Base-by-base conservation (phyloP, 805 yeast species). In the Candida chauliodis region DNA sequence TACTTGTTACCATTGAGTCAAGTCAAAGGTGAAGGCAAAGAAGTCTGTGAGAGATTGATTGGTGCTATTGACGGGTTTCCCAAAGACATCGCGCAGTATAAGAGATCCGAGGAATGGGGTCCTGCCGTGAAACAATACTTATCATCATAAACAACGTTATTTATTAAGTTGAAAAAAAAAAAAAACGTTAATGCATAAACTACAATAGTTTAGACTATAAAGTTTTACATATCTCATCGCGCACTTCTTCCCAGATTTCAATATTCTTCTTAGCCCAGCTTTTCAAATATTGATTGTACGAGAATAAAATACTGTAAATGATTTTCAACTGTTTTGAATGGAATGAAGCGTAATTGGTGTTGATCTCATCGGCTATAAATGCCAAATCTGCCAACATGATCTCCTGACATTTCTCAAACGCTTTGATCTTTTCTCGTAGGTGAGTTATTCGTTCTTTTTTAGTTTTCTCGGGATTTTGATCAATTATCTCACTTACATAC, bases 241-340 rank as follows among this genome's bases (percentile, higher is more conserved):
- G 70, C n/a, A 81, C 76, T 42, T 78, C 84, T 42, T 76, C 78
- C 86, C 87, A 81, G 25, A 75, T 68, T 47, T 80, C 84, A 30
- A 78, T 58, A 51, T 81, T 81, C 60, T 78, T 78, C 49, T 68
- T 70, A 4, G 85, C 84, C 88, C 88, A 81, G 39, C 73, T 76
- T 21, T 78, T 59, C 24, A 81, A 71, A 38, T 77, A 74, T 24
- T 73, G 59, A 37, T 79, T 71, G 51, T 79, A 81, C 13, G 77
- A 73, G 30, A 59, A 40, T 40, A 81, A 63, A 46, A 80, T 77
- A 34, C 64, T 64, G 43, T 69, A 69, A 36, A 81, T 67, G 31
- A 76, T 75, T 28, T 68, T 69, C 39, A 76, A 68, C 45, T 76
- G 79, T 30, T 67, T 61, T 25, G 48, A 49, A 43, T 76, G 77